Evolutionary conservation across 2,329 filamentous ascomycete genomes (phyloP).

Genomic region (Tolypocladium inflatum): DNA sequence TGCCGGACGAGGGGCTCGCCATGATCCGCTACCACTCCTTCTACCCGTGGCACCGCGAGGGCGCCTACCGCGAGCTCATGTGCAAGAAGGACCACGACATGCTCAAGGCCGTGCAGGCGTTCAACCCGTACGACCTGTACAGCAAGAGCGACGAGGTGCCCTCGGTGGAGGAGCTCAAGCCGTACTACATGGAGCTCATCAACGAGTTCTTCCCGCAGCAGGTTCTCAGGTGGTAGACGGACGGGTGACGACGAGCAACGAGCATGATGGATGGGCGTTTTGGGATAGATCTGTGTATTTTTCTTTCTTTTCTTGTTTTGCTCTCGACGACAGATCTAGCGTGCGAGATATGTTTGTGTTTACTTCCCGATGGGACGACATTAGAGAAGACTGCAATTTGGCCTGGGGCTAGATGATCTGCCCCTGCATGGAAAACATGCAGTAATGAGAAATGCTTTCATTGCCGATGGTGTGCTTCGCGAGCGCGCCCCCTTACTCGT

Average conservation of each 20-base stretch:
- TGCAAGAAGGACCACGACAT: conserved; percentile 70
- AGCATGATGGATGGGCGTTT: not conserved
- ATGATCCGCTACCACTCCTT: conserved; percentile 94
- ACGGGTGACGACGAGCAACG: not conserved
- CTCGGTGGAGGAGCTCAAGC: conserved; percentile 64
- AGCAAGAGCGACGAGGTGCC: conserved; percentile 82
- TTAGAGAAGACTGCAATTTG: not conserved
- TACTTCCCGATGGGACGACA: not conserved
- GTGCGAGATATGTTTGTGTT: not conserved
- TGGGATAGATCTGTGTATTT: not conserved
- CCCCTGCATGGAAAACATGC: not conserved
- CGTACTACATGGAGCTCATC: conserved; percentile 33
- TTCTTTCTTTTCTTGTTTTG: not conserved
- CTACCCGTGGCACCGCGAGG: conserved; percentile 82
- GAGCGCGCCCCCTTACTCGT: not conserved
- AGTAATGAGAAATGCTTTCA: too few species aligned
- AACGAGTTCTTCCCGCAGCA: conserved; percentile 31
- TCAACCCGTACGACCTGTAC: conserved; percentile 88
- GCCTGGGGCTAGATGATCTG: not conserved
- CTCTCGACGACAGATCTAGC: not conserved
- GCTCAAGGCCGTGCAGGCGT: conserved; percentile 71
- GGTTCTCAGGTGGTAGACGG: conserved; percentile 27
- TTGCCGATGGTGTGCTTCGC: too few species aligned
- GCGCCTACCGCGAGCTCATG: conserved; percentile 77
- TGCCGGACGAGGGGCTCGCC: conserved; percentile 74